Evolutionary conservation across 306 rosid species (phyloP).

Genomic region (Cicer judaicum): DNA sequence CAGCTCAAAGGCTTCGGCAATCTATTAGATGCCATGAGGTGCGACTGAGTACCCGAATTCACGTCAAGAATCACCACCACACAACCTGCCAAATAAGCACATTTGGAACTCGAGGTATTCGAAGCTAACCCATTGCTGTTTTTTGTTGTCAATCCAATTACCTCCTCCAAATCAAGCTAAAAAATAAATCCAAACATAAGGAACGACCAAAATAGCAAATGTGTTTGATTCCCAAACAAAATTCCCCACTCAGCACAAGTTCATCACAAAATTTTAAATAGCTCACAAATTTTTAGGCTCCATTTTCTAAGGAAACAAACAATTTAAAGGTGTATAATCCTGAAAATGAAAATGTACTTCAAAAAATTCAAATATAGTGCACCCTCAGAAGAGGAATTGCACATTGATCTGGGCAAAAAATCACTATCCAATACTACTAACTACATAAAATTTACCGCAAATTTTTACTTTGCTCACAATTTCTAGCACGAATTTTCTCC

Average conservation of each 20-base stretch:
- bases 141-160: constrained; percentile 69
- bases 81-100: constrained; percentile 70
- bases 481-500: constrained; percentile 1
- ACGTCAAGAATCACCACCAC: constrained; percentile 71
- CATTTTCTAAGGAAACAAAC: constrained; percentile 3
- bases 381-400: not conserved
- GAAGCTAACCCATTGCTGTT: constrained; percentile 70
- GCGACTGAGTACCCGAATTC: constrained; percentile 61
- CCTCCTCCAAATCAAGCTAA: constrained; percentile 72
- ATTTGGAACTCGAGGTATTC: constrained; percentile 46
- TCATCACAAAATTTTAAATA: not conserved
- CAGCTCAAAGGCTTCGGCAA: constrained; percentile 66
- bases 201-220: not conserved
- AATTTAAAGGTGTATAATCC: not conserved
- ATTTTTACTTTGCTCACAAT: too few species aligned
- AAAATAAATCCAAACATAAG: constrained; percentile 13
- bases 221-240: not conserved
- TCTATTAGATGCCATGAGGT: constrained; percentile 69
- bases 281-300: not conserved
- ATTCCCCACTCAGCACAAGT: not conserved
- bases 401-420: not conserved
- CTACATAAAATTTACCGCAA: not conserved
- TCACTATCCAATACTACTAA: not conserved
- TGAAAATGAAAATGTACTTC: constrained; percentile 1
- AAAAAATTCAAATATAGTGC: not conserved